Base-by-base conservation (phyloP, 352 stramenopile species). In the Pilasporangium apinafurcum region DNA sequence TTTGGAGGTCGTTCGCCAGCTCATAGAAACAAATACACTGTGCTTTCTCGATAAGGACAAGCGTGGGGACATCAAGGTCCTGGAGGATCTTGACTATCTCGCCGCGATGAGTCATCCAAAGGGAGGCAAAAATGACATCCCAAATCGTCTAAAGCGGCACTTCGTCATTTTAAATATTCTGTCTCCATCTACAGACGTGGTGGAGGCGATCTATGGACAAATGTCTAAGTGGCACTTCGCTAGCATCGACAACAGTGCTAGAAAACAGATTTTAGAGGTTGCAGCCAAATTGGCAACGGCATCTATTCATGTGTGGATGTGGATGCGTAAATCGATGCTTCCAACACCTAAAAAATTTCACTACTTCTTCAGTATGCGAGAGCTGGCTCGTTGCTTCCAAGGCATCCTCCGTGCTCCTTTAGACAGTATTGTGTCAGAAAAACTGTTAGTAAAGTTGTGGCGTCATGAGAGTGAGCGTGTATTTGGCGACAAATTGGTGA, bases 161-260 rank as follows among this genome's bases (percentile, higher is more conserved):
- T 97, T 97, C 58, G 83, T 96, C 42, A 62, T 90, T 10, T 63
- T 95, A 14, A 94, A 95, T 45, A 47, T 97, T 14, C 51, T 91
- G 17, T 56, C 85, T 20, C 83, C 86, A 0, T 73, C 75, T 1
- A 49, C 58, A 1, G 68, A 90, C n/a, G 71, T 87, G 8, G 86
- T 95, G 1, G 74, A 95, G 32, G 57, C 77, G 10, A 96, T 97
- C 41, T 97, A 88, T 41, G 83, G 83, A 0, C 74, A 89, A 47
- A 83, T 97, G 39, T 62, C 85, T 5, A 59, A 57, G 7, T 83
- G 71, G 52, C 61, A 59, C 5, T 84, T 86, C 25, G 28, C 55
- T 14, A 57, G 65, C 2, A 44, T 59, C 10, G 41, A 50, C 22
- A 58, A 44, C 26, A 33, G 28, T 13, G 50, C 49, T 12, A 54